Evolutionary conservation across 2,329 filamentous ascomycete genomes (phyloP), one percentile per base, ranked within the genome.

Genomic region (Trichophyton verrucosum): DNA sequence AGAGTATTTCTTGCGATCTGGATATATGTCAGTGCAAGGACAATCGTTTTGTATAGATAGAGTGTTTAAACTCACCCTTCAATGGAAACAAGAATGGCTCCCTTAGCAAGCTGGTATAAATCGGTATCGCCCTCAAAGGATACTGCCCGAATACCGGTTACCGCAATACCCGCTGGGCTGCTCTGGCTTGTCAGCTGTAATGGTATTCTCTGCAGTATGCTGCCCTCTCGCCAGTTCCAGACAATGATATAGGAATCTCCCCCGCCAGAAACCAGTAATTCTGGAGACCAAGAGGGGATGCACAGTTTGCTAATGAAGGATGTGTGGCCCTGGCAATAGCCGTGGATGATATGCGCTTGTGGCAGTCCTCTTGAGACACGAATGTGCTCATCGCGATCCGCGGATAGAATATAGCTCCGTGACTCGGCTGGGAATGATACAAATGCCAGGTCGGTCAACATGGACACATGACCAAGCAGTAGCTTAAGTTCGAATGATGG

Each of bases 381-480:
- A 68, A 99, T 92, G 74, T 99, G 94, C 73, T 90, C 85, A 69
- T 89, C 86, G 63, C 86, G 79, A 71, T 89, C 86, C 17, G 82
- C 80, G 11, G 85, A 87, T 55, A 89, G 74, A 56, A 89, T 82
- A 67, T 86, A 87, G 58, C 72, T 77, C 60, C 80, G 78, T n/a
- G 70, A 65, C 42, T 73, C 72, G 17, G 72, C 72, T 65, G 78
- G 70, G 69, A 78, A 69, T n/a, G 75, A 76, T 4, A 79, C 80
- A 47, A 84, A 78, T 1, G 78, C 73, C 58, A 96, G 72, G 68
- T 89, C 86, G 1, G 91, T 96, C 57, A 99, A 82, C 83, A 97
- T 88, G 0, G 92, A 96, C 13, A 99, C 94, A 74, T 99, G 94
- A 11, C 94, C 94, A 0, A 99, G 83, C 6, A 96, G 78, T 0